A percentile compares a stretch with the other conserved stretches of the same genome.
Conservation (phyloP, 768 basidiomycete species). For the Tylopilus subfusipes region DNA sequence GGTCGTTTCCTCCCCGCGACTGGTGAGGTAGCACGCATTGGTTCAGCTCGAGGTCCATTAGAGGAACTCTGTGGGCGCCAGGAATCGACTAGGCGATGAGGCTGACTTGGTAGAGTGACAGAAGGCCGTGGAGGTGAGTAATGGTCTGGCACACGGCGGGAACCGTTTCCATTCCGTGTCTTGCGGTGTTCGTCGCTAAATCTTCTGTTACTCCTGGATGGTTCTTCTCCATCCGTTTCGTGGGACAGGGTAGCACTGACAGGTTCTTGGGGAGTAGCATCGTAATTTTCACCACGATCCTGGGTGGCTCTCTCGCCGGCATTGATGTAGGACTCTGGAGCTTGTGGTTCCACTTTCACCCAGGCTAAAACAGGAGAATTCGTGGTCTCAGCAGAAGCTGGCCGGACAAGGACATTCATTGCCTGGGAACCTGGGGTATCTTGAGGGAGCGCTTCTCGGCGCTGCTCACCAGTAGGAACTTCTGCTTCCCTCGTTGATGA, state of each 20-base stretch:
- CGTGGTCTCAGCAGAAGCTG: background rate
- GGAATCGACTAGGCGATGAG: conserved; percentile 1
- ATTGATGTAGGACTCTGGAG: background rate
- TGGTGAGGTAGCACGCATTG: conserved; percentile 15
- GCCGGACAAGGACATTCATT: conserved; percentile 8
- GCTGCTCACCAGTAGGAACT: background rate
- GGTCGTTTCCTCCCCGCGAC: conserved; percentile 20
- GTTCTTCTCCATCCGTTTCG: conserved; percentile 8
- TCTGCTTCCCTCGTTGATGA: background rate
- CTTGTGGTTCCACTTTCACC: conserved; percentile 9
- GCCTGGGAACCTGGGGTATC: conserved; percentile 4
- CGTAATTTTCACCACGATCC: background rate
- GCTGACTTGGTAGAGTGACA: conserved; percentile 3
- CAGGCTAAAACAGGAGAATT: conserved; percentile 10
- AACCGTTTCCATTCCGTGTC: background rate
- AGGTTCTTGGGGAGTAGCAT: conserved; percentile 8
- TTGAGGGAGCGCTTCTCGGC: background rate
- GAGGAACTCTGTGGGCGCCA: conserved; percentile 6
- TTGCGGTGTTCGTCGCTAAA: conserved; percentile 8
- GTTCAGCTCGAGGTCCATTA: conserved; percentile 16
- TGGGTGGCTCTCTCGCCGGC: background rate
- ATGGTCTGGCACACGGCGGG: conserved; percentile 5
- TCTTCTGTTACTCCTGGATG: conserved; percentile 6
- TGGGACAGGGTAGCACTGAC: background rate
- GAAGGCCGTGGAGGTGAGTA: conserved; percentile 11